Percentiles rank a stretch among this genome's conserved stretches.
phyloP scores from a whole-genome alignment of 1,284 basidiomycete genomes.

The Pisolithus thermaeus region DNA sequence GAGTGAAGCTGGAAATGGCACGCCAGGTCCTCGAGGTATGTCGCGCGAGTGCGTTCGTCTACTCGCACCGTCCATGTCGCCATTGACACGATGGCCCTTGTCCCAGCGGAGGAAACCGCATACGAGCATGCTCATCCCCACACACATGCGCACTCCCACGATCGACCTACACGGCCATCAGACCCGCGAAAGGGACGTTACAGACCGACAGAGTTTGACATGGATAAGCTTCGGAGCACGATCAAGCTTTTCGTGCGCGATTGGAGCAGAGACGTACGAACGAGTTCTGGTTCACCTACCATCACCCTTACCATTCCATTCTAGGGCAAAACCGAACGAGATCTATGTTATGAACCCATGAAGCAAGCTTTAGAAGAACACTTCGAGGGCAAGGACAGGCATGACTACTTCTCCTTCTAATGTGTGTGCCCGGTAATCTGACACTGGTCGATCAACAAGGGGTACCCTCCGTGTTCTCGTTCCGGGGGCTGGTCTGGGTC shows the following conservation, averaged over 20 bases:
- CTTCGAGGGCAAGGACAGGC: constrained; percentile 48
- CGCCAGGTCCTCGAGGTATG: constrained; percentile 9
- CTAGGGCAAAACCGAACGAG: constrained; percentile 72
- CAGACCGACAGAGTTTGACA: constrained; percentile 62
- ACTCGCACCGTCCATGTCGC: not conserved
- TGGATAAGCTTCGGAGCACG: constrained; percentile 86
- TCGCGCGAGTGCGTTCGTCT: not conserved
- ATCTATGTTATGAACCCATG: constrained; percentile 75
- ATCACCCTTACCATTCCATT: not conserved
- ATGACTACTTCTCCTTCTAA: not conserved
- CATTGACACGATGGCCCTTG: not conserved
- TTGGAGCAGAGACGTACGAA: constrained; percentile 75
- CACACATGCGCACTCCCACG: constrained; percentile 18
- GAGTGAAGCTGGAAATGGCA: constrained; percentile 13
- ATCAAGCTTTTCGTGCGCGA: constrained; percentile 89
- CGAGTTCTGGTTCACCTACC: not conserved
- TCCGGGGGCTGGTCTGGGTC: constrained; percentile 82
- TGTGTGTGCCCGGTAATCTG: not conserved
- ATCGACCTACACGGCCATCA: constrained; percentile 22
- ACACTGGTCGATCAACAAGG: constrained; percentile 27
- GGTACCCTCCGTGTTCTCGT: constrained; percentile 69
- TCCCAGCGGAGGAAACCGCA: constrained; percentile 11
- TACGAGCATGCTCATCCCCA: constrained; percentile 30
- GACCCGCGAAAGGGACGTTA: constrained; percentile 27
- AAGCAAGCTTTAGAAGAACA: constrained; percentile 66